These are phyloP conservation scores for Saccharomycopsis sp. DNA, from an alignment of 805 yeast species.

Conservation along the genomic window DNA sequence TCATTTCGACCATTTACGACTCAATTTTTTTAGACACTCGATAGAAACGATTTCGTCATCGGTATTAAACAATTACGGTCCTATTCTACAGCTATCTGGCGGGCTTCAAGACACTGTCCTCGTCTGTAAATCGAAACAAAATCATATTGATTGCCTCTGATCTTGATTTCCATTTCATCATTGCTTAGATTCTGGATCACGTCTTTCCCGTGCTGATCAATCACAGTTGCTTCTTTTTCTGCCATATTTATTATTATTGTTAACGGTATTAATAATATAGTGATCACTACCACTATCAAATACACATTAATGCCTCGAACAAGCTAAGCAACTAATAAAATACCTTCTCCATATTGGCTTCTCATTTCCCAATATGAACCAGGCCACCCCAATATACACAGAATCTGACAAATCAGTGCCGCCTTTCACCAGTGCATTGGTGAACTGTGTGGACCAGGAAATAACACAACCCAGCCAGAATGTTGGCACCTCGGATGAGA, in stretches of 20 bases:
- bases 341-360: not conserved
- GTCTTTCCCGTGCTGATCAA: too few relatives aligned
- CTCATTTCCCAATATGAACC: not conserved
- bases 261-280: not conserved
- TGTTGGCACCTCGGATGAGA: not conserved
- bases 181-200: too few relatives aligned
- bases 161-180: too few relatives aligned
- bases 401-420: constrained; percentile 2
- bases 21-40: not conserved
- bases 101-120: not conserved
- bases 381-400: not conserved
- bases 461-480: constrained; percentile 1
- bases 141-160: too few relatives aligned
- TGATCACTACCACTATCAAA: not conserved
- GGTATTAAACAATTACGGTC: not conserved
- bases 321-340: not conserved
- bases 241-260: too few relatives aligned
- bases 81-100: not conserved
- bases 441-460: constrained; percentile 8
- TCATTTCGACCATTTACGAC: too few relatives aligned
- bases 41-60: not conserved
- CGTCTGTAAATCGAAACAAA: not conserved
- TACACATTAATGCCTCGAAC: not conserved
- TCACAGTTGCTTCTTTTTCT: not conserved
- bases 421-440: not conserved